These are phyloP conservation scores for Fraxinus baroniana DNA, from an alignment of 305 asterid species.

Conservation along the genomic window DNA sequence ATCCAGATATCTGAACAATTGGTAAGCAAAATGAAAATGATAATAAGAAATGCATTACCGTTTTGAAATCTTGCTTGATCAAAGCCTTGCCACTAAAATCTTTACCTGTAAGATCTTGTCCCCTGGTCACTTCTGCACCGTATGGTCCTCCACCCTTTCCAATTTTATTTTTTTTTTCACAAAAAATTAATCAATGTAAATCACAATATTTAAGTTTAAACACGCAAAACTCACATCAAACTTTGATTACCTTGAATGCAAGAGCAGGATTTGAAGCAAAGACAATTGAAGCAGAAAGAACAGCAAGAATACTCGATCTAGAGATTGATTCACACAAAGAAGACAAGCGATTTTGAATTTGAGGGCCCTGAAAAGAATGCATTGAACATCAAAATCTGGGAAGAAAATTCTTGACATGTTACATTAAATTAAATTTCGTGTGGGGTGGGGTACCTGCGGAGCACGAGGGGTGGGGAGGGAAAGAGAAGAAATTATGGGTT, in stretches of 20 bases:
- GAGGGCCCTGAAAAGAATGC: constrained; percentile 30
- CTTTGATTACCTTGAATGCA: constrained; percentile 67
- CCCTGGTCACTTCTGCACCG: constrained; percentile 87
- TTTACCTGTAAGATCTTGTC: constrained; percentile 84
- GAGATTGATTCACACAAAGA: constrained; percentile 50
- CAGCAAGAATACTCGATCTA: constrained; percentile 53
- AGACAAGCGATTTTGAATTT: constrained; percentile 24
- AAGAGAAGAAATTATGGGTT: constrained; percentile 21
- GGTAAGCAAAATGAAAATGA: neutral
- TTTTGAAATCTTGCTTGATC: constrained; percentile 90
- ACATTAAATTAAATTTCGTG: neutral
- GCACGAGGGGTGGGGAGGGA: constrained; percentile 11
- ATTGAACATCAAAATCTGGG: neutral
- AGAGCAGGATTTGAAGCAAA: constrained; percentile 77
- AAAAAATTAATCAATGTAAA: constrained; percentile 13
- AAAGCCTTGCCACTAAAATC: constrained; percentile 85
- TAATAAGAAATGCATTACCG: constrained; percentile 38
- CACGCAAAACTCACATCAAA: neutral
- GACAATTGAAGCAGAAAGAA: constrained; percentile 68
- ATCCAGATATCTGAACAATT: neutral
- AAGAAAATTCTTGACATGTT: neutral
- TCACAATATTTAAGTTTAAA: constrained; percentile 1
- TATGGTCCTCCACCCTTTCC: constrained; percentile 93
- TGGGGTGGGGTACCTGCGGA: constrained; percentile 36
- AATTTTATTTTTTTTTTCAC: constrained; percentile 4